Evolutionary conservation across 352 stramenopile species (phyloP), one percentile per base, ranked within the genome.

Genomic region (Pilasporangium apinafurcum): DNA sequence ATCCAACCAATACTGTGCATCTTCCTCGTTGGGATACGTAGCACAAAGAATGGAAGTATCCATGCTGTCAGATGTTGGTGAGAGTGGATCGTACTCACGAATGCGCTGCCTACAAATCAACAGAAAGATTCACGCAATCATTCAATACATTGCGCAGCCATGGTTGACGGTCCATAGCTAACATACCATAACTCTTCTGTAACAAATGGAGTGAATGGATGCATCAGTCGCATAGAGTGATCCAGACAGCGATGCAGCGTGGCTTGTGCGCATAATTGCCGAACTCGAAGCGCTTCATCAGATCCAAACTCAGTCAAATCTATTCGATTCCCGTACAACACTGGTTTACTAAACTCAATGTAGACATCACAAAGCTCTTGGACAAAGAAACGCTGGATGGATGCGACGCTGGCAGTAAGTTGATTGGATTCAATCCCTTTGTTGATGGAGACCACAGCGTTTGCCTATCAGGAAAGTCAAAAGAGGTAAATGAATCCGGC

Each of bases 191-290:
- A 73, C 63, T 99, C 97, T 73, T 99, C 97, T 0, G 97, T 99
- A 18, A 99, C 92, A 62, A 99, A 99, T n/a, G 97, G 97, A 62
- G 98, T 98, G 59, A 99, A 97, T 6, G 96, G 96, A 56, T 99
- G 97, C 27, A 99, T 62, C 37, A 99, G 73, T 16, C 96, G 86
- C 56, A 99, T 86, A 16, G 91, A 97, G 50, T 83, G 83, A 50
- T 99, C 96, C 29, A 99, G 64, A 27, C 91, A 96, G 22, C 92
- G 70, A 65, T 94, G 98, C 6, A 99, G 67, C 8, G 86, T 97
- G 7, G 77, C 79, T 61, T 98, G 92, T 21, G 96, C 89, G 30
- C 87, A 85, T 53, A 76, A 79, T 39, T 88, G 71, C 8, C 54
- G 56, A 16, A 85, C 66, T 24, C 59, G 72, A 31, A 86, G 81